phyloP scores from a whole-genome alignment of 257 asterid species.

The Scutellaria baicalensis region DNA sequence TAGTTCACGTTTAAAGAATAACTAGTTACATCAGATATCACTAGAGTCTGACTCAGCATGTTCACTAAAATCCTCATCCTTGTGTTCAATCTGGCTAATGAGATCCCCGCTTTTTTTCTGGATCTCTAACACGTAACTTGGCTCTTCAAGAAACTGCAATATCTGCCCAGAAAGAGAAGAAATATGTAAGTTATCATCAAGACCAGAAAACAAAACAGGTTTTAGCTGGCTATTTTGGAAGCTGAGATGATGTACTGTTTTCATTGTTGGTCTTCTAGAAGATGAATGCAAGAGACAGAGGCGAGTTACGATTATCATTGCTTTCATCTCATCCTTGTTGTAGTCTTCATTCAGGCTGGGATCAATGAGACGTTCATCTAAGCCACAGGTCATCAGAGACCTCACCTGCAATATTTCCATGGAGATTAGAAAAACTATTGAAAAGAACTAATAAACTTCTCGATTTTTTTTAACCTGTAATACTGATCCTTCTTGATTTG shows the following conservation, averaged over 20 bases:
- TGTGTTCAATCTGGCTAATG: constrained; percentile 16
- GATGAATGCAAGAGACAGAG: constrained; percentile 78
- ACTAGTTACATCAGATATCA: constrained; percentile 14
- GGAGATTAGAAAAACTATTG: neutral
- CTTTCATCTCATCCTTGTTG: constrained; percentile 53
- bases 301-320: constrained; percentile 54
- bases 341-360: constrained; percentile 48
- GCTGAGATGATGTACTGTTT: constrained; percentile 35
- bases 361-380: constrained; percentile 58
- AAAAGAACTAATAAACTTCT: neutral
- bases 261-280: constrained; percentile 77
- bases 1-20: neutral
- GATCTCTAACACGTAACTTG: constrained; percentile 40
- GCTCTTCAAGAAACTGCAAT: constrained; percentile 45
- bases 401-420: constrained; percentile 43
- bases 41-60: constrained; percentile 20
- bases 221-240: neutral
- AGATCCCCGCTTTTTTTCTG: constrained; percentile 42
- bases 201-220: neutral
- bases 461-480: constrained; percentile 49
- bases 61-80: constrained; percentile 17
- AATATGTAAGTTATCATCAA: neutral
- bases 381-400: constrained; percentile 56
- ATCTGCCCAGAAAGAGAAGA: constrained; percentile 34
- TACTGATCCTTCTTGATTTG: constrained; percentile 60